Evolutionary conservation across 2,329 filamentous ascomycete species (phyloP), one percentile per base, ranked within the genome.

Genomic region (Biscogniauxia mediterranea): DNA sequence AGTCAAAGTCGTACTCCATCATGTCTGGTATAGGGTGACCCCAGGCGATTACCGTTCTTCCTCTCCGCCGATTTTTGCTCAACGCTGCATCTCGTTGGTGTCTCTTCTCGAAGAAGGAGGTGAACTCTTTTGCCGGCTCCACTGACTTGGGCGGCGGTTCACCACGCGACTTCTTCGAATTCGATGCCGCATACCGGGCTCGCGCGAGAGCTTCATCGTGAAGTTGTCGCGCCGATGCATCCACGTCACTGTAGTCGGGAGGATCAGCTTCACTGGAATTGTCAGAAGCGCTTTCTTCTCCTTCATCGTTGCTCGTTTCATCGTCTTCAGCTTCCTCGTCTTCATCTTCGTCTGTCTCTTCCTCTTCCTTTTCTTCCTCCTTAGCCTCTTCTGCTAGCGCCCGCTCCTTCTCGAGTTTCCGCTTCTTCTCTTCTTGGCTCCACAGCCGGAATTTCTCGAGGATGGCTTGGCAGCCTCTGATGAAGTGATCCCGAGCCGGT

Each of bases 381-480:
- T 80, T 78, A 25, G 83, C 82, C 51, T 81, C 78, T 23, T 83
- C 76, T 5, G 79, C 78, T 21, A 80, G 74, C 2, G 82, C 83
- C 54, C 87, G 88, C 62, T 94, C 92, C 70, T 88, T 91, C 70
- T 92, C 89, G 2, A 86, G 78, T 75, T 92, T 92, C 62, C 91
- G 82, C 52, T 89, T 86, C 79, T 93, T 96, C 75, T 99, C 95
- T 73, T 96, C 92, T 63, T 93, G 85, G 64, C 89, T 93, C 93
- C 93, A 98, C 58, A 85, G 81, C 56, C 88, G 85, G 73, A 97
- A 98, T 73, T 97, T 98, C 64, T 92, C 87, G 20, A 98, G 82
- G 28, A 98, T 88, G 0, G 84, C 83, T 64, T 92, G 84, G 61
- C 96, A 93, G 63, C 96, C 92, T 60, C 83, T 85, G 69, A 97